Conservation (phyloP, 139 green algal genomes). For the Chlamydomonas sp. region DNA sequence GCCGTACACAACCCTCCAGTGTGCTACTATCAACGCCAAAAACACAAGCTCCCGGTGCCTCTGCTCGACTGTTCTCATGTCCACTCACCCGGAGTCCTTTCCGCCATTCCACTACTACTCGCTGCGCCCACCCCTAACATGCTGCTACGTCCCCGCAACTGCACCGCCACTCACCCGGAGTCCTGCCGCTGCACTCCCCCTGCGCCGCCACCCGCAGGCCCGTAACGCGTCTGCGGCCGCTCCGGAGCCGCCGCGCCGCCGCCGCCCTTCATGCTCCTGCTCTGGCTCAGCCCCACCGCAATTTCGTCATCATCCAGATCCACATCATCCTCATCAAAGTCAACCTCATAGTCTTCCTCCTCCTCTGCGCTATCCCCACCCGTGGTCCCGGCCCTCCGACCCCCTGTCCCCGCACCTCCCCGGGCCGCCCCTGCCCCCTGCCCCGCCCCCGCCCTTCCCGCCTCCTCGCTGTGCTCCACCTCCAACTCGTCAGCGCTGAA, state of each 20-base stretch:
- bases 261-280: not conserved
- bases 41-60: too few relatives aligned
- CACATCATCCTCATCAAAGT: not conserved
- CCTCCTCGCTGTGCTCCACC: constrained; percentile 5
- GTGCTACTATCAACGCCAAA: too few relatives aligned
- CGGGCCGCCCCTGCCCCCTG: not conserved
- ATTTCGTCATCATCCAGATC: not conserved
- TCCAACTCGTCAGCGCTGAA: not conserved
- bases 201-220: not conserved
- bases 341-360: not conserved
- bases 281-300: not conserved
- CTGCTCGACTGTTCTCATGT: too few relatives aligned
- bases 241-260: not conserved
- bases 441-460: not conserved
- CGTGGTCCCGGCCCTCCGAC: not conserved
- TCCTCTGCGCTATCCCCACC: not conserved
- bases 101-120: too few relatives aligned
- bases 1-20: too few relatives aligned
- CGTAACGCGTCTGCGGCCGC: constrained; percentile 28
- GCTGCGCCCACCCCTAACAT: not conserved
- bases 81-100: too few relatives aligned
- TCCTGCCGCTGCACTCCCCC: not conserved
- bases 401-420: not conserved
- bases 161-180: not conserved
- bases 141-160: not conserved